Base-by-base conservation (phyloP, 768 basidiomycete species). In the Paxillus involutus region DNA sequence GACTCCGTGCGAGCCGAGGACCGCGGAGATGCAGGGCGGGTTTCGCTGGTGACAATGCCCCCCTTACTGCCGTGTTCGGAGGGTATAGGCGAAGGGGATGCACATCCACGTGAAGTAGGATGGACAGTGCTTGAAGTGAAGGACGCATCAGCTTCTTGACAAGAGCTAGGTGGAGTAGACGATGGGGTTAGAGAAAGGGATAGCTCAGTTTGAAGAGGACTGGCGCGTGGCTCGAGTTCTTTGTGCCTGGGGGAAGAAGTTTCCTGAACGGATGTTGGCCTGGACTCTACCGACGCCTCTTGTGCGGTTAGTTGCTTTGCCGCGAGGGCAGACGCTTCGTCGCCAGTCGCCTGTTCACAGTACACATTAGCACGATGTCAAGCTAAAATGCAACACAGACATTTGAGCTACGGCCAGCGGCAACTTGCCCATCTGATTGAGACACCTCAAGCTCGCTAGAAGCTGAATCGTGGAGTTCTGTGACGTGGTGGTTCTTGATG, bases 401-500 rank as follows among this genome's bases (percentile, higher is more conserved):
- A 29, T 49, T 36, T 14, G 57, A 16, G 26, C 47, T 13, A 11
- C 37, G 48, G 19, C 6, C n/a, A 39, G 6, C 24, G 14, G 10
- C 14, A 19, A 11, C 41, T 24, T 36, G 46, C 9, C 13, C n/a
- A 7, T 21, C 30, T 3, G 24, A 13, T 32, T 16, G 33, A 30
- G 26, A 17, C 2, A 33, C 44, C 24, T 43, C 14, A 19, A 45
- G 57, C 39, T 55, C 62, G 49, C 46, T 32, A 44, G 17, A 12
- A 35, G 29, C 10, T 14, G 21, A 35, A 17, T 32, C 32, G 11
- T n/a, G 12, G 9, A 29, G 40, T 36, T 33, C 26, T 19, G 44
- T 0, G 29, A 41, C 39, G 32, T 68, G 66, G n/a, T 54, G 36
- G 26, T 50, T 45, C 41, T 14, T 60, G 55, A 68, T 16, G 19